Evolutionary conservation across 345 rosid species (phyloP).

Genomic region (Crucihimalaya himalaica): DNA sequence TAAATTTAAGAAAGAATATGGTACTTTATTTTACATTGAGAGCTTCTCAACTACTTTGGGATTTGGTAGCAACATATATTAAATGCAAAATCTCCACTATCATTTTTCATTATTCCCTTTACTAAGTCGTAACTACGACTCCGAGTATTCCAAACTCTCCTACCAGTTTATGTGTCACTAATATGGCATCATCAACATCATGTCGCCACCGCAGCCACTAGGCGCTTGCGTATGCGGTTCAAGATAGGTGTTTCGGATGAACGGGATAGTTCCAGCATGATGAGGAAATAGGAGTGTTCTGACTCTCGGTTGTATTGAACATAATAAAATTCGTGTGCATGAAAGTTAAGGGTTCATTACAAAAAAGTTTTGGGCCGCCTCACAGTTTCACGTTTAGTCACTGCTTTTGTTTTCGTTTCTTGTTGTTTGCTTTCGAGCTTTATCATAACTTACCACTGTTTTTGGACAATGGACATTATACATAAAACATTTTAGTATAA

Average conservation of each 20-base stretch:
- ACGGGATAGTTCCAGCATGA: conserved; percentile 66
- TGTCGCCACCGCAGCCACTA: conserved; percentile 17
- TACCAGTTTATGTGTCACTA: conserved; percentile 10
- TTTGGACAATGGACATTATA: not conserved
- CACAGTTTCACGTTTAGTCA: conserved; percentile 23
- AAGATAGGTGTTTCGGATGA: conserved; percentile 28
- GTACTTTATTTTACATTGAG: conserved; percentile 5
- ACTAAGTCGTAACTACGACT: not conserved
- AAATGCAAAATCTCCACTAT: conserved; percentile 24
- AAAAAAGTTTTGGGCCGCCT: conserved; percentile 17
- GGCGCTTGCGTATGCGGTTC: conserved; percentile 35
- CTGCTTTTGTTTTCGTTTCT: not conserved
- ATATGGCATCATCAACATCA: conserved; percentile 37
- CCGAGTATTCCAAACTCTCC: conserved; percentile 5
- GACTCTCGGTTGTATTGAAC: conserved; percentile 91
- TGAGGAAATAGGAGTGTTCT: conserved; percentile 79
- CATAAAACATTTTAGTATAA: not conserved
- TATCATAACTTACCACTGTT: not conserved
- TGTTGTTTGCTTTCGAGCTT: conserved; percentile 1
- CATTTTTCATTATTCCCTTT: conserved; percentile 17
- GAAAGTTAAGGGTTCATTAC: not conserved
- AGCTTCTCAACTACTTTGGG: conserved; percentile 32
- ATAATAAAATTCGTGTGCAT: conserved; percentile 31
- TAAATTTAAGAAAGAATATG: not conserved
- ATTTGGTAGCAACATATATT: conserved; percentile 31